Evolutionary conservation across 352 stramenopile genomes (phyloP).

Genomic region (Aphanomyces invadans): DNA sequence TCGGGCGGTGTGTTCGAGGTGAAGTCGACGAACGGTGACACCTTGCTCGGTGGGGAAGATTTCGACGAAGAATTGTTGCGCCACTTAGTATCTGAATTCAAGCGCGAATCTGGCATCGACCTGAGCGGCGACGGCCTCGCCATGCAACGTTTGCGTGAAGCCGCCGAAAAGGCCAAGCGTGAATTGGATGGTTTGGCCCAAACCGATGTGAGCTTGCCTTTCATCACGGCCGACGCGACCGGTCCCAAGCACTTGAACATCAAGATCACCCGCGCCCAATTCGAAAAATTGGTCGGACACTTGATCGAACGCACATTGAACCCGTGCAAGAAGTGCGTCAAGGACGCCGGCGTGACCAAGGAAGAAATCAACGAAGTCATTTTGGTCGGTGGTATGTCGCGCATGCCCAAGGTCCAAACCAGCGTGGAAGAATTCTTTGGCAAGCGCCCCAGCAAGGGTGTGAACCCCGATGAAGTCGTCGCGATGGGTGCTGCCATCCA

Average conservation of each 20-base stretch:
- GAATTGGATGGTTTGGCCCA: constrained; percentile 95
- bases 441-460: constrained; percentile 91
- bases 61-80: constrained; percentile 95
- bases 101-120: constrained; percentile 94
- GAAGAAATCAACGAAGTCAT: constrained; percentile 97
- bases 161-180: constrained; percentile 93
- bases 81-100: constrained; percentile 92
- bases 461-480: constrained; percentile 99
- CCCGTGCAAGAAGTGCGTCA: constrained; percentile 90
- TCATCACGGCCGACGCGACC: constrained; percentile 96
- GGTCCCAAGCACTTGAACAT: constrained; percentile 98
- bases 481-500: constrained; percentile 97
- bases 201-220: constrained; percentile 95
- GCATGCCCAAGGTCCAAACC: constrained; percentile 97
- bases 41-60: constrained; percentile 93
- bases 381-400: constrained; percentile 96
- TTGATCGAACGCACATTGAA: constrained; percentile 92
- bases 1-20: constrained; percentile 94
- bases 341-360: constrained; percentile 85
- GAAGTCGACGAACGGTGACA: constrained; percentile 95
- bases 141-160: constrained; percentile 94
- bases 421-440: constrained; percentile 96
- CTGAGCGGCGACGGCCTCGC: constrained; percentile 90
- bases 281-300: constrained; percentile 92
- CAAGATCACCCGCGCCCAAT: constrained; percentile 91